Conservation (phyloP, 345 rosid species). For the Orychophragmus violaceus region DNA sequence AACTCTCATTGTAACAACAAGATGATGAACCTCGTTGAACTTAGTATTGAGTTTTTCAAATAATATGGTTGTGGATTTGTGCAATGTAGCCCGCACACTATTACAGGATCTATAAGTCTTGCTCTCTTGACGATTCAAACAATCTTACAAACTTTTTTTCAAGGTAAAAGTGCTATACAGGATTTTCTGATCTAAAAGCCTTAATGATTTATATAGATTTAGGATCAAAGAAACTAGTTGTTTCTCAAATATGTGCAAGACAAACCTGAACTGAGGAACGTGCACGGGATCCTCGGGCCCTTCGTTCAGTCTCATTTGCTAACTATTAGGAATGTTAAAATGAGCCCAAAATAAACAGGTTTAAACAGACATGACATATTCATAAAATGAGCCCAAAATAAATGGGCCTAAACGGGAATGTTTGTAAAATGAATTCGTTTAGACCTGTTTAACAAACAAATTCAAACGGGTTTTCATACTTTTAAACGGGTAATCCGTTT, state of each 20-base stretch:
- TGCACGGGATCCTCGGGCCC: slow-evolving; percentile 81
- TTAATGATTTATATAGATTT: too few species aligned
- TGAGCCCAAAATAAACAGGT: too few species aligned
- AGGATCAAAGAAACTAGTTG: not conserved
- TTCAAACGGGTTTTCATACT: too few species aligned
- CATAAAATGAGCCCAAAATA: too few species aligned
- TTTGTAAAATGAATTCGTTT: too few species aligned
- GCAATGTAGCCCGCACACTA: slow-evolving; percentile 77
- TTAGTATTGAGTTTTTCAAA: not conserved
- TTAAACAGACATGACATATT: too few species aligned
- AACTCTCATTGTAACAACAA: not conserved
- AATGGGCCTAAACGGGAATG: too few species aligned
- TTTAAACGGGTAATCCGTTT: too few species aligned
- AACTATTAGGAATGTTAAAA: too few species aligned
- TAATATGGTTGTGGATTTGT: not conserved
- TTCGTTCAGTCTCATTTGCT: too few species aligned
- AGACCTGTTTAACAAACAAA: too few species aligned
- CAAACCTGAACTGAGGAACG: slow-evolving; percentile 72
- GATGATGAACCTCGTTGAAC: not conserved
- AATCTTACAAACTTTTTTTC: slow-evolving; percentile 59
- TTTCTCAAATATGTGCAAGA: slow-evolving; percentile 40
- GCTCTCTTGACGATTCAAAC: slow-evolving; percentile 70
- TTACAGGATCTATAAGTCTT: slow-evolving; percentile 72
- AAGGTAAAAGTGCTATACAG: slow-evolving; percentile 44
- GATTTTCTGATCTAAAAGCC: not conserved